Evolutionary conservation across 176 grass and related monocot genomes (phyloP), one percentile per base, ranked within the genome.

Genomic region (Tuctoria greenei): DNA sequence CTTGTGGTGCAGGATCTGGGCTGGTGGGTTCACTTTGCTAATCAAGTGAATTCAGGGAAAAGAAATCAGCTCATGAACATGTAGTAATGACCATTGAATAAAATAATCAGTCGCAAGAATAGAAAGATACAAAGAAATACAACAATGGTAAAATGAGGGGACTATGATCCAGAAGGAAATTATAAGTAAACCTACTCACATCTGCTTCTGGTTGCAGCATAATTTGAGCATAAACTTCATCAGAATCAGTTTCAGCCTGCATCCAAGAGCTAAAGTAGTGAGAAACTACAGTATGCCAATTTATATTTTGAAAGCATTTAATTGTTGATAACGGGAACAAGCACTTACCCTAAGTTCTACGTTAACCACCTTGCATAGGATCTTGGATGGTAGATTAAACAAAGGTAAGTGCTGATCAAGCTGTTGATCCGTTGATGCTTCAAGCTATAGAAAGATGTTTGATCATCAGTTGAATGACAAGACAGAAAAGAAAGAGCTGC

Each of bases 221-320:
- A 81, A 97, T 93, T 61, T 93, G 94, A 69, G 91, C 86, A 62
- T 91, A 97, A 60, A 93, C 91, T 88, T 97, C 94, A 81, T 97
- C 94, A 0, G 86, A 93, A 70, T 97, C 94, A 64, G 91, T 83
- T 83, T 97, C 94, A 84, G 88, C 91, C 94, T 97, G 58, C 62
- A 83, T 37, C 39, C 64, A 63, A 50, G n/a, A 75, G 49, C 38
- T 86, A 52, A 70, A 38, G 35, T 31, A 44, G 54, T 81, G 31
- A 73, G 54, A 14, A 68, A 80, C 31, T 50, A 74, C 20, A 70
- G 14, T 17, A 65, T 50, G 18, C 17, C 41, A 35, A 7, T 4
- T 41, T 27, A 24, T 57, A n/a, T 2, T 59, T 49, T 25, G 6
- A 20, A 61, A 40, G 25, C 11, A 65, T 38, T 51, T 17, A 51